A percentile compares a stretch with the other conserved stretches of the same genome.
phyloP scores from a whole-genome alignment of 805 yeast species.

The Candida chauliodis region DNA sequence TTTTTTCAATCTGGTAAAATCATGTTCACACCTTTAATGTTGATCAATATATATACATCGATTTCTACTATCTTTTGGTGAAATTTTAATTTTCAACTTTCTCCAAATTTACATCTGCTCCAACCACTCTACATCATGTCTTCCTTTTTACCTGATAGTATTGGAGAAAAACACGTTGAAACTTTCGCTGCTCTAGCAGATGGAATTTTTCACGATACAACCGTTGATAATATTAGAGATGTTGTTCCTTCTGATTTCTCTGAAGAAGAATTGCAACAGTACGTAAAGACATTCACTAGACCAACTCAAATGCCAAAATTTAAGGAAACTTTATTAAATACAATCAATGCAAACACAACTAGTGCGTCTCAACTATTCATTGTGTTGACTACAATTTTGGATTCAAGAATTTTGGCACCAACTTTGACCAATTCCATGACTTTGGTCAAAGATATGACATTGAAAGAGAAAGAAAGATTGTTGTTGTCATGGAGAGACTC shows the following conservation, averaged over 20 bases:
- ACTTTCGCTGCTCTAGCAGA: slow-evolving; percentile 29
- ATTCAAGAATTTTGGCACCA: slow-evolving; percentile 30
- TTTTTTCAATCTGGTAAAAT: no score
- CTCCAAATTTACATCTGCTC: no score
- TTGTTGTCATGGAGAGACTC: slow-evolving; percentile 41
- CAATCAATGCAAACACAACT: slow-evolving; percentile 15
- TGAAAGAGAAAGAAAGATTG: slow-evolving; percentile 27
- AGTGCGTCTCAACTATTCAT: slow-evolving; percentile 20
- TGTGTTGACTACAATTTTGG: slow-evolving; percentile 22
- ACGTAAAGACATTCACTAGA: slow-evolving; percentile 19
- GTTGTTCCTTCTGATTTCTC: slow-evolving; percentile 24
- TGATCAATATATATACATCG: no score
- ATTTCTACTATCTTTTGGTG: no score
- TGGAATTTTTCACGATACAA: slow-evolving; percentile 30
- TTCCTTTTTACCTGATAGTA: slow-evolving; percentile 6
- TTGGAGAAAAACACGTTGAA: slow-evolving; percentile 22
- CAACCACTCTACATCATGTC: no score
- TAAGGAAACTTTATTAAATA: slow-evolving; percentile 13
- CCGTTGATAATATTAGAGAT: slow-evolving; percentile 24
- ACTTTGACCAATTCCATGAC: slow-evolving; percentile 32
- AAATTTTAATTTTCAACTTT: no score
- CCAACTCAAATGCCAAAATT: slow-evolving; percentile 31
- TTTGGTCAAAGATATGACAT: slow-evolving; percentile 33
- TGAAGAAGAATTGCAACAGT: slow-evolving; percentile 25
- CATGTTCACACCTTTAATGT: no score